Evolutionary conservation across 2,329 filamentous ascomycete genomes (phyloP).

Genomic region (Aspergillus spinulosporus): DNA sequence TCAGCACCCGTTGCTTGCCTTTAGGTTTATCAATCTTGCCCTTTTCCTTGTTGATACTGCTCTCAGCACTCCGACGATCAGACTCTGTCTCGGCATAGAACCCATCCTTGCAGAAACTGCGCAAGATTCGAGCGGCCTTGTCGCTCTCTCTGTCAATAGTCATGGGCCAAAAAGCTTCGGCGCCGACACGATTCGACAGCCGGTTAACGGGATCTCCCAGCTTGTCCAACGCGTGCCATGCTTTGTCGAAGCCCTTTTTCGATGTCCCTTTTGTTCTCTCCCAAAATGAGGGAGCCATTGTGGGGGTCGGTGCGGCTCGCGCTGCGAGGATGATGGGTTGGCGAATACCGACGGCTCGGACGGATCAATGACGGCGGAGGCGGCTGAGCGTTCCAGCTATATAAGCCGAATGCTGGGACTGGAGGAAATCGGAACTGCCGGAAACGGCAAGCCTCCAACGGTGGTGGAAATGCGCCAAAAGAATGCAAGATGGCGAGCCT

Average conservation of each 20-base stretch:
- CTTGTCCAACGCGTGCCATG: constrained; percentile 67
- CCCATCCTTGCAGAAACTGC: constrained; percentile 83
- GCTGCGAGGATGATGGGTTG: background rate
- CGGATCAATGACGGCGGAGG: background rate
- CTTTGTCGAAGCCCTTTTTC: constrained; percentile 72
- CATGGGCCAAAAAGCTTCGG: constrained; percentile 82
- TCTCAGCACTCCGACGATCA: constrained; percentile 39
- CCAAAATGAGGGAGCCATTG: constrained; percentile 56
- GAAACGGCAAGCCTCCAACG: constrained; percentile 18
- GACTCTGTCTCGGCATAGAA: constrained; percentile 64
- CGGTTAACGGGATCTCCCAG: constrained; percentile 75
- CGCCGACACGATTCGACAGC: constrained; percentile 76
- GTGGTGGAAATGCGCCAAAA: constrained; percentile 19
- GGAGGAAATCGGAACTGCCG: constrained; percentile 16
- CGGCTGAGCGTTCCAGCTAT: constrained; percentile 11
- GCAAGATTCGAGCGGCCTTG: constrained; percentile 84
- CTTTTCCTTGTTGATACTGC: constrained; percentile 23
- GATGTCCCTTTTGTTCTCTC: constrained; percentile 53
- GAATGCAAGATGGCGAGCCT: constrained; percentile 12
- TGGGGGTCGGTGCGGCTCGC: constrained; percentile 12
- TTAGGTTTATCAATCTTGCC: constrained; percentile 55
- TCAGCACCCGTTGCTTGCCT: constrained; percentile 64
- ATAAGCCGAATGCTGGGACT: constrained; percentile 3
- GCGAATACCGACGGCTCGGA: background rate
- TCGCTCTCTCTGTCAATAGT: constrained; percentile 86